Evolutionary conservation across 305 asterid species (phyloP).

Genomic region (Fraxinus greggii): DNA sequence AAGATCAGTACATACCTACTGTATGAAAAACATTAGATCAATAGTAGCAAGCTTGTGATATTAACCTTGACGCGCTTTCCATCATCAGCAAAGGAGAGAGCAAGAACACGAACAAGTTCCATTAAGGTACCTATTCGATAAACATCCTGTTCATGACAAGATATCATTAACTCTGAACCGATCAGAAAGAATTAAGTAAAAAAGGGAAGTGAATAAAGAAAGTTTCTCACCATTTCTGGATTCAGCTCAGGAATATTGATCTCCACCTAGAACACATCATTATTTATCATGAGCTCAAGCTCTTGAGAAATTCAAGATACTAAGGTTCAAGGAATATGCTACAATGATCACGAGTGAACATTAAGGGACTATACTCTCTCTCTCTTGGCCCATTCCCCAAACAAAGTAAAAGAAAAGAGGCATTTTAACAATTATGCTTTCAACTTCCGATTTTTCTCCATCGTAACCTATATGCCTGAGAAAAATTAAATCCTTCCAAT

Average conservation of each 20-base stretch:
- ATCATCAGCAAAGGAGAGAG: constrained; percentile 91
- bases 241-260: constrained; percentile 90
- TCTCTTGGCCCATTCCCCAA: background rate
- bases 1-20: constrained; percentile 18
- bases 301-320: constrained; percentile 12
- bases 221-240: constrained; percentile 77
- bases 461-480: background rate
- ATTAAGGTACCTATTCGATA: constrained; percentile 95
- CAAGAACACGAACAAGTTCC: constrained; percentile 84
- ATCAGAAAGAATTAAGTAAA: constrained; percentile 9
- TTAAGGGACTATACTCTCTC: background rate
- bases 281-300: constrained; percentile 12
- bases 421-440: background rate
- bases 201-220: background rate
- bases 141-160: constrained; percentile 76
- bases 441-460: background rate
- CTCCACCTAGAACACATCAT: constrained; percentile 56
- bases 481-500: background rate
- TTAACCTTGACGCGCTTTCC: constrained; percentile 86
- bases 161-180: constrained; percentile 35
- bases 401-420: background rate
- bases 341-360: background rate
- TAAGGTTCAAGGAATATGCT: constrained; percentile 7
- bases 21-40: background rate
- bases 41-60: constrained; percentile 11